Base-by-base conservation (phyloP, 306 rosid species). In the Potentilla sterilis region DNA sequence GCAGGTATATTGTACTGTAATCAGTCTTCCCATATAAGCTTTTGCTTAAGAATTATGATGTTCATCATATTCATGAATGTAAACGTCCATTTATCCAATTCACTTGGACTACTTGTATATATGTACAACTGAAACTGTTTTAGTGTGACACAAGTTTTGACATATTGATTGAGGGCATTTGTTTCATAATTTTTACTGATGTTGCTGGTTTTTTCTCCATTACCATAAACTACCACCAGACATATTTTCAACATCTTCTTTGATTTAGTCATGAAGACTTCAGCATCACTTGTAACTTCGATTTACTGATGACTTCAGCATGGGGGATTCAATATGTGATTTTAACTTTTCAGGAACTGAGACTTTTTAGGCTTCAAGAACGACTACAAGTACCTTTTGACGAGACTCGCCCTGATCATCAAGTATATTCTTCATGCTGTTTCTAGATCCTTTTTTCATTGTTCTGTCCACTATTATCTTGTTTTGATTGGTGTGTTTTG, bases 311-410 rank as follows among this genome's bases (percentile, higher is more conserved):
- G 47, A 51, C 64, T 51, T 37, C 32, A 54, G 66, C 67, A 13
- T 72, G 40, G 13, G 34, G 24, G 81, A 64, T 22, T 58, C 54
- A 74, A 43, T 67, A 12, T 67, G 65, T 66, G 5, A 67, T 67
- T 75, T 49, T 19, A 69, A 79, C 51, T 44, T 58, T 11, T 24
- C 81, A 95, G 99, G 93, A 92, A 64, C 86, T 89, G 81, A 90
- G 92, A 80, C 97, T 92, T 81, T 89, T 82, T 64, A 86, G 88
- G 83, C 93, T 95, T 80, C 99, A 92, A 83, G 93, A 87, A 77
- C 85, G 97, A 73, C 6, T 95, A 76, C 90, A 86, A 70, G 86
- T 88, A 42, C 91, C 97, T 69, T 95, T 85, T 58, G 97, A 92
- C 12, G 97, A 89, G 83, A 88, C 88, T 44, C 69, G 81, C 49